Evolutionary conservation across 306 rosid species (phyloP).

Genomic region (Astragalus membranaceus): DNA sequence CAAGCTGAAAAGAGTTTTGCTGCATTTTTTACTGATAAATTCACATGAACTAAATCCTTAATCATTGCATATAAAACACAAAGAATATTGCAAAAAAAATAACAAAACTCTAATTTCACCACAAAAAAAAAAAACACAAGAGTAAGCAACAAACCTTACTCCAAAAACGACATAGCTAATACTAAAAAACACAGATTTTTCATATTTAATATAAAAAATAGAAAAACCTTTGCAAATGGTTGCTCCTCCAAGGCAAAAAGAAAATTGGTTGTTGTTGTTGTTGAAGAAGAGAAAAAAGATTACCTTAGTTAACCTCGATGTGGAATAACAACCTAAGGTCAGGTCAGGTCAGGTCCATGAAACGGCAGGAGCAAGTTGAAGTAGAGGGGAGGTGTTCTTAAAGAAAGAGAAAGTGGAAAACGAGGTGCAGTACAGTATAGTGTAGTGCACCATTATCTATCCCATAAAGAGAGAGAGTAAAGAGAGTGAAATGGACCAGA

Average conservation of each 20-base stretch:
- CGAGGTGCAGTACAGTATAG: background rate
- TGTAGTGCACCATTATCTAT: too few species aligned
- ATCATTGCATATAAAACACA: background rate
- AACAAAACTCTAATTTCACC: background rate
- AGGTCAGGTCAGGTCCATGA: conserved; percentile 13
- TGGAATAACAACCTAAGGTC: background rate
- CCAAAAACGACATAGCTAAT: conserved; percentile 4
- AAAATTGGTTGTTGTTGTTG: background rate
- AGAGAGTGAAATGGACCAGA: conserved; percentile 26
- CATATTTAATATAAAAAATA: background rate
- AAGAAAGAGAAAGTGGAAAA: conserved; percentile 15
- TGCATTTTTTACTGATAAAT: background rate
- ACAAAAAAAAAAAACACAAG: background rate
- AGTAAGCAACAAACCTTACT: background rate
- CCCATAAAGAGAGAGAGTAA: background rate
- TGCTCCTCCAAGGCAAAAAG: background rate
- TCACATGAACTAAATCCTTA: background rate
- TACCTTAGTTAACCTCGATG: conserved; percentile 20
- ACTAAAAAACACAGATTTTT: background rate
- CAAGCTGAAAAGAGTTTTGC: background rate
- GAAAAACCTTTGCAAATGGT: background rate
- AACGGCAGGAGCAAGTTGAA: conserved; percentile 5
- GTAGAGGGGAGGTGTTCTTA: background rate
- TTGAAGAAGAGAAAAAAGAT: background rate
- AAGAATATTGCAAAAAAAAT: background rate